A percentile compares a stretch with the other conserved stretches of the same genome.
Evolutionary conservation across 2,329 filamentous ascomycete genomes (phyloP).

Genomic region (Talaromyces sp.): DNA sequence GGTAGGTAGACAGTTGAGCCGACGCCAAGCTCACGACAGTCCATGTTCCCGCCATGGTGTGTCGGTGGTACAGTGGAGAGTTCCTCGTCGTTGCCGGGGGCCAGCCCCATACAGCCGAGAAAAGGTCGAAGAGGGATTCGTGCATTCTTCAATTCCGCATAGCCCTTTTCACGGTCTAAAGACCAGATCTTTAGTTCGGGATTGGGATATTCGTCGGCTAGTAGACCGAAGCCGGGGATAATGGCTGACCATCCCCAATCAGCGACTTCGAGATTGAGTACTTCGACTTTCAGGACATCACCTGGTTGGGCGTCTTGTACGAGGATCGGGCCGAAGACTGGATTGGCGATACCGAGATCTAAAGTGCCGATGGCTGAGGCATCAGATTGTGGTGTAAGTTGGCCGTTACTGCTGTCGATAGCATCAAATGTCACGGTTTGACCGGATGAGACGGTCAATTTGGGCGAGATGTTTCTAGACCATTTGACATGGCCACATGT

Average conservation of each 20-base stretch:
- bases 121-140: constrained; percentile 56
- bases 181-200: constrained; percentile 55
- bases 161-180: constrained; percentile 42
- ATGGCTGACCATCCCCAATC: constrained; percentile 59
- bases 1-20: constrained; percentile 55
- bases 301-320: constrained; percentile 54
- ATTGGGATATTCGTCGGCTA: constrained; percentile 52
- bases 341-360: constrained; percentile 48
- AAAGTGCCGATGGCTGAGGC: constrained; percentile 46
- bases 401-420: constrained; percentile 55
- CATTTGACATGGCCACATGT: constrained; percentile 52
- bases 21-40: constrained; percentile 54
- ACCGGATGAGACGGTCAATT: constrained; percentile 53
- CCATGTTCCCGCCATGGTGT: constrained; percentile 58
- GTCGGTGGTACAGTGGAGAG: constrained; percentile 56
- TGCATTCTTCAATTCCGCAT: constrained; percentile 52
- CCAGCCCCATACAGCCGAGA: constrained; percentile 57
- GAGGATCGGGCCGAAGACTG: constrained; percentile 56
- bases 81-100: constrained; percentile 49
- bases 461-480: constrained; percentile 51
- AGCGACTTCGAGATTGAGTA: constrained; percentile 50
- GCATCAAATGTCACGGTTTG: constrained; percentile 53
- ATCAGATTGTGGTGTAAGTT: constrained; percentile 50
- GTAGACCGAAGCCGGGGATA: constrained; percentile 54
- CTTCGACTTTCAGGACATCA: constrained; percentile 56